These are phyloP conservation scores for Orychophragmus violaceus DNA, from an alignment of 345 rosid species.

Conservation along the genomic window DNA sequence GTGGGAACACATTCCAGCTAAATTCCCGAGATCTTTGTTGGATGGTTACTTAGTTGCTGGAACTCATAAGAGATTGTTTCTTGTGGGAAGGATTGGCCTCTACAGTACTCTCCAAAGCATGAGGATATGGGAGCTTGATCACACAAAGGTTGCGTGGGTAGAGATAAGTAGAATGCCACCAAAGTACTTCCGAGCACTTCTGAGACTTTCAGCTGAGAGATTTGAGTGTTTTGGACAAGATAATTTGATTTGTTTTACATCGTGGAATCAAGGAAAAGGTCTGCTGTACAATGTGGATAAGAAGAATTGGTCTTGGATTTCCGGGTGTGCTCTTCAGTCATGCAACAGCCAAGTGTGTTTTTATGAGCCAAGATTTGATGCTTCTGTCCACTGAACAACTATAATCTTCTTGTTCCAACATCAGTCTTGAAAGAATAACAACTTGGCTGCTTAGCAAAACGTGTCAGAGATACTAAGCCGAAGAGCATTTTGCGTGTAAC, in stretches of 20 bases:
- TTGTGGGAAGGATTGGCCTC: conserved; percentile 92
- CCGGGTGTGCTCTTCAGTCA: conserved; percentile 95
- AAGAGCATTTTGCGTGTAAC: conserved; percentile 1
- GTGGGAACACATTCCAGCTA: conserved; percentile 95
- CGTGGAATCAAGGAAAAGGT: conserved; percentile 97
- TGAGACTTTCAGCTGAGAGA: conserved; percentile 91
- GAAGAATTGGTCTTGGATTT: conserved; percentile 94
- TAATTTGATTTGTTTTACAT: conserved; percentile 87
- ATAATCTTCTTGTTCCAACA: neutral
- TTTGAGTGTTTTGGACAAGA: conserved; percentile 98
- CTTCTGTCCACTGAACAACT: conserved; percentile 41
- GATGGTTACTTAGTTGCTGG: conserved; percentile 98
- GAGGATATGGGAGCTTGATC: conserved; percentile 98
- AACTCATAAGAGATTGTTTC: conserved; percentile 76
- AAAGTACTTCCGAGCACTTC: conserved; percentile 73
- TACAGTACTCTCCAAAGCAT: conserved; percentile 91
- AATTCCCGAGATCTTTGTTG: conserved; percentile 81
- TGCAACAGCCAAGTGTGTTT: conserved; percentile 90
- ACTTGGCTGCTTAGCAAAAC: conserved; percentile 5
- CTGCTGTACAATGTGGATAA: conserved; percentile 87
- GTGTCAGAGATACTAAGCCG: neutral
- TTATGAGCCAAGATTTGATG: conserved; percentile 97
- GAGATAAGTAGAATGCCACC: conserved; percentile 97
- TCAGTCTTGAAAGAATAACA: neutral
- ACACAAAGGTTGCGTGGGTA: conserved; percentile 66